Base-by-base conservation (phyloP, 73 alveolate species). In the Paramecium sexaurelia region DNA sequence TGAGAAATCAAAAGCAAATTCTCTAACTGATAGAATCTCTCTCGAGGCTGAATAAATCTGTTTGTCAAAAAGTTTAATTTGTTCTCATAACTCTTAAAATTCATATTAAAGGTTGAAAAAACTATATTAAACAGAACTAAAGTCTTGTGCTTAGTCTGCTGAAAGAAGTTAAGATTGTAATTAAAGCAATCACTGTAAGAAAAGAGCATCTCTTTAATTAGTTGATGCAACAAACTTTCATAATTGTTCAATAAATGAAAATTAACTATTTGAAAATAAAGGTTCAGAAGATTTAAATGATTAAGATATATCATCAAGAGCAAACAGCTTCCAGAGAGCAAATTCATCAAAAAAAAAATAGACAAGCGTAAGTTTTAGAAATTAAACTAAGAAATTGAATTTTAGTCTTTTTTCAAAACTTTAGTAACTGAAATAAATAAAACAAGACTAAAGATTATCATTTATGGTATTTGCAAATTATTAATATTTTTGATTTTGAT, bases 11-110 rank as follows among this genome's bases (percentile, higher is more conserved):
- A 61, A 61, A 61, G 27, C 43, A 11, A 61, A 61, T 26, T 61
- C 39, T 11, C 7, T 22, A 61, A 29, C 83, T 61, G 83, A 61
- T 2, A 61, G 39, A 61, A 61, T 32, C 29, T 29, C 19, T 26
- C 9, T 6, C 4, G 83, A 61, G 11, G 43, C 39, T 61, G 83
- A 61, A 10, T 61, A 61, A 61, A 20, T 4, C 17, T 51, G 7
- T n/a, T 7, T 61, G 9, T 61, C 83, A 29, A 61, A 29, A 10
- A 19, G 83, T 29, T 8, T 26, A 22, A 26, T 26, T 6, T 29
- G 45, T 61, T 61, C 83, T 11, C 83, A 24, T 32, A 29, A 61
- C 47, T 61, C 83, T 61, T 61, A 61, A 32, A 61, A 61, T 61
- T 61, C 83, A 0, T 61, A 61, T n/a, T 29, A 26, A 61, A 61